Evolutionary conservation across 2,329 filamentous ascomycete genomes (phyloP).

Genomic region (Grosmannia serpens): DNA sequence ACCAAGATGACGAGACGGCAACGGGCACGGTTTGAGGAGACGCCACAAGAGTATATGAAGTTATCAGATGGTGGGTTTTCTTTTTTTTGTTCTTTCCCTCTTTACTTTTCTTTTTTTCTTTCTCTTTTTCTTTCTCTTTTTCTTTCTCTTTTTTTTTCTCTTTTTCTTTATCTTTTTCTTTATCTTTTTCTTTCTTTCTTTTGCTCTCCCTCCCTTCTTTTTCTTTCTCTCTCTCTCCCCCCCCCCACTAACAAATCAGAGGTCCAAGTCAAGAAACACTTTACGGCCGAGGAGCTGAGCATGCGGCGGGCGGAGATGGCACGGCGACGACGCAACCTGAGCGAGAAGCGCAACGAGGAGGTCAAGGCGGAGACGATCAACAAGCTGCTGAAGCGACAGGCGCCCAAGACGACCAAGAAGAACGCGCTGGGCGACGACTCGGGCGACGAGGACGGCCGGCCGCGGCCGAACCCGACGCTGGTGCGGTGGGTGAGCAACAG

Average conservation of each 20-base stretch:
- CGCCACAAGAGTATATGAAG: conserved; percentile 44
- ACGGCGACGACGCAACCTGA: conserved; percentile 48
- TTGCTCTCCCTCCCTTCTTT: not conserved
- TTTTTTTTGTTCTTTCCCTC: not conserved
- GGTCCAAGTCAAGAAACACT: conserved; percentile 52
- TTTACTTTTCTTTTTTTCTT: not conserved
- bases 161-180: not conserved
- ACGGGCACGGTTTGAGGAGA: conserved; percentile 44
- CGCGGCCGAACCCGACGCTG: conserved; percentile 38
- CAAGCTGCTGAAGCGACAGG: conserved; percentile 77
- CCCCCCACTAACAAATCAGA: conserved; percentile 25
- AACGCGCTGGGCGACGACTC: conserved; percentile 36
- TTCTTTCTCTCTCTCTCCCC: not conserved
- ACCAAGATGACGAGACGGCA: conserved; percentile 51
- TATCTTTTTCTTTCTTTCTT: not conserved
- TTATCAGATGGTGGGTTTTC: conserved; percentile 43
- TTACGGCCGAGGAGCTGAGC: conserved; percentile 49
- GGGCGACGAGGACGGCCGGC: conserved; percentile 31
- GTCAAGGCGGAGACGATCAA: conserved; percentile 75
- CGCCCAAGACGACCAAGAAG: conserved; percentile 54
- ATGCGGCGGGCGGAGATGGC: conserved; percentile 54
- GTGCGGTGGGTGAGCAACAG: conserved; percentile 61
- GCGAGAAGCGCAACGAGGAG: conserved; percentile 53
- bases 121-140: not conserved
- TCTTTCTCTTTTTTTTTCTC: not conserved